Base-by-base conservation (phyloP, 2,329 filamentous ascomycete genomes). In the Fusarium nodosum region DNA sequence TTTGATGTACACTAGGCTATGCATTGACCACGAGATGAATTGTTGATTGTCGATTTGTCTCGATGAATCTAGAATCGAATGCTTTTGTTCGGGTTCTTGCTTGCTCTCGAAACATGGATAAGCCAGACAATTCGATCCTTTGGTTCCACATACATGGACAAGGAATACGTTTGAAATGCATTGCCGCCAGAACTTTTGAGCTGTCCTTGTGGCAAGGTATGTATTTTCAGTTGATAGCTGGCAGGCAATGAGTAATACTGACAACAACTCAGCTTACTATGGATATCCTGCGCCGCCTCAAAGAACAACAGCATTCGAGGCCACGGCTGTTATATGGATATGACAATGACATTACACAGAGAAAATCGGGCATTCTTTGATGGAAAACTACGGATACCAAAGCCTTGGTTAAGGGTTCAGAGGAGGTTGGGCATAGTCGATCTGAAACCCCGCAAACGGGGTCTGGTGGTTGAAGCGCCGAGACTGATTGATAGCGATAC, bases 401-500 rank as follows among this genome's bases (percentile, higher is more conserved):
- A 22, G 10, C 51, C 31, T 36, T 52, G 48, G 48, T 52, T 52
- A 56, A 45, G 33, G 22, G 26, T 26, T 56, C 33, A 46, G 33
- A 39, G 47, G 62, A 65, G 62, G 62, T 60, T 65, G 62, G 62
- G 60, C 44, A 58, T 64, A 31, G 54, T 30, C 62, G 56, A 65
- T 65, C 47, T 64, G 60, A 65, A 47, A 48, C 62, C 39, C 24
- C 59, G 34, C 53, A 60, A 60, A 61, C 46, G 61, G 62, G 60
- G 62, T 33, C 46, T 42, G 59, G 16, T 30, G 10, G 50, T 39
- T 48, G 45, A 45, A 39, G 34, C 48, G 44, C 41, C 55, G 54
- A 60, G 47, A 50, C 31, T 54, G 61, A 55, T 65, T 60, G 61
- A 65, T 60, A 59, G 47, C n/a, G 48, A 22, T 52, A 52, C 48